Base-by-base conservation (phyloP, 106 monocot species). In the Vanilla planifolia region DNA sequence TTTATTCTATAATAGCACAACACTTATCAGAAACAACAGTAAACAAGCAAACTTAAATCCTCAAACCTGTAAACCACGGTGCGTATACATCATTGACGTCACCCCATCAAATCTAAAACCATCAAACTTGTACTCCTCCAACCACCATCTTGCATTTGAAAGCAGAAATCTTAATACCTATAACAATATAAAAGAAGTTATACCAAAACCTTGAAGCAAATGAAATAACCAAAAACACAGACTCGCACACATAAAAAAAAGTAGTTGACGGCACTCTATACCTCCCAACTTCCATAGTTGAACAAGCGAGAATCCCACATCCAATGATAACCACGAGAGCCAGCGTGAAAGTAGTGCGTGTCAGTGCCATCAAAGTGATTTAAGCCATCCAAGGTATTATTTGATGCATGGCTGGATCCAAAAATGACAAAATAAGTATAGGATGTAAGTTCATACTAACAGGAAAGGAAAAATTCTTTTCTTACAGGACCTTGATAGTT, bases 71-170 rank as follows among this genome's bases (percentile, higher is more conserved):
- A 98, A 73, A 0, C 98, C 98, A 82, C 88, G 92, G 37, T 98
- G 98, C 39, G 82, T 92, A 63, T 98, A 98, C 98, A 98, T 88
- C 98, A 98, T 98, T 53, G 98, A 98, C 24, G 98, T 98, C 37
- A 98, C 82, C 10, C 98, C 98, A 82, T 98, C 98, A 82, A 98
- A 98, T 66, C 98, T 79, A 62, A 85, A 98, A 8, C 98, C 98
- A 76, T 98, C 98, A 85, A 98, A 98, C 70, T 92, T 98, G 71
- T 88, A 98, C 64, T 98, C 98, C 22, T 98, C 98, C 22, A 98
- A 77, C 98, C 98, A 98, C 98, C 98, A 98, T 82, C 98, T 92
- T 59, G 92, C 98, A 85, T 98, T 98, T 67, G 98, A 98, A 64
- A 98, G 76, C 53, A 98, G 82, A 71, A 73, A 98, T 46, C 98